These are phyloP conservation scores for Chimonanthus praecox DNA, from an alignment of 164 flowering plant genomes.

Conservation along the genomic window DNA sequence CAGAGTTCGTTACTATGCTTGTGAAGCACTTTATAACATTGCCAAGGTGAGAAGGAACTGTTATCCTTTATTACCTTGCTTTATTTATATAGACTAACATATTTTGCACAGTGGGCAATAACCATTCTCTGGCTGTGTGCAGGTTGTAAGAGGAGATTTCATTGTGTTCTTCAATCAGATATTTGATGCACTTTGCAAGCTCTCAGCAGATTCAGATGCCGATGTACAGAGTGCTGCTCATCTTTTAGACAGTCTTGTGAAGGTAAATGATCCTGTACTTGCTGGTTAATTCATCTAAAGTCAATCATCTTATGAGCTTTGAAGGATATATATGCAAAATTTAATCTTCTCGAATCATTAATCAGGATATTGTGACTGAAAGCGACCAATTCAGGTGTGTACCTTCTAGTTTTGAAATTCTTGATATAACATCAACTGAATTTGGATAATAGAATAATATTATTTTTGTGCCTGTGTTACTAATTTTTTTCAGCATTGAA, in stretches of 20 bases:
- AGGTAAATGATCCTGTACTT: constrained; percentile 37
- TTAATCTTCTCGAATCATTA: background rate
- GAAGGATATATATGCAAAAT: background rate
- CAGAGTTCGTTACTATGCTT: constrained; percentile 98
- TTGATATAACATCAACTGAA: constrained; percentile 1
- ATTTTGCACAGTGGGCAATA: background rate
- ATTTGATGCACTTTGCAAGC: constrained; percentile 95
- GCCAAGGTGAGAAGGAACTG: constrained; percentile 65
- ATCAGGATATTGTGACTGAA: constrained; percentile 98
- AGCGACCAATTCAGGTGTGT: constrained; percentile 96
- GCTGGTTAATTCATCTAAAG: background rate
- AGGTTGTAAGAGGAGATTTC: constrained; percentile 98
- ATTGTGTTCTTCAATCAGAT: constrained; percentile 90
- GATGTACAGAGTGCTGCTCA: constrained; percentile 99
- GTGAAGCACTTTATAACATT: constrained; percentile 97
- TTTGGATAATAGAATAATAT: constrained; percentile 1
- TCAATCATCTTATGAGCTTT: background rate
- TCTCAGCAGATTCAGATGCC: constrained; percentile 95
- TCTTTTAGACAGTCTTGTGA: constrained; percentile 93
- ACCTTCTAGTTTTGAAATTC: constrained; percentile 5
- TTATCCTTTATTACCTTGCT: background rate
- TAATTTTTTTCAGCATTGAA: constrained; percentile 66
- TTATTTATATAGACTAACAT: background rate
- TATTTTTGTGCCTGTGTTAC: constrained; percentile 4
- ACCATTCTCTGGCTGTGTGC: constrained; percentile 19